Conservation (phyloP, 192 early-diverging fungal genomes). For the Obelidium mucronatum region DNA sequence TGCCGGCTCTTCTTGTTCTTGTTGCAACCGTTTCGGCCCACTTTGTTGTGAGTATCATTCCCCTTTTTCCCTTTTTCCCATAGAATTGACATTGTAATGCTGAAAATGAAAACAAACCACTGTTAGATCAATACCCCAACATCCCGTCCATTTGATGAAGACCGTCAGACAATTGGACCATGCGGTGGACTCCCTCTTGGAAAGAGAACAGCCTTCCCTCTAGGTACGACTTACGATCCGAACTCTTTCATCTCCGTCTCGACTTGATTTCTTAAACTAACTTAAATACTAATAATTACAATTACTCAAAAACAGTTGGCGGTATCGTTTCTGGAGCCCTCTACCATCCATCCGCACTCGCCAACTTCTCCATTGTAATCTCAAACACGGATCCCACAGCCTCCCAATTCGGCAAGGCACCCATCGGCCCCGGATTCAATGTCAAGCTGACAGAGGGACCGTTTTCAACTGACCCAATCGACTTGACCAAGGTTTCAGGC, state of each 20-base stretch:
- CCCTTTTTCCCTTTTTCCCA: too few species aligned
- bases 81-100: too few species aligned
- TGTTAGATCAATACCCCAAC: conserved; percentile 53
- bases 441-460: not conserved
- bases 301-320: too few species aligned
- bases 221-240: too few species aligned
- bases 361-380: conserved; percentile 50
- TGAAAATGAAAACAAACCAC: too few species aligned
- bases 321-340: conserved; percentile 40
- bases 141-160: conserved; percentile 56
- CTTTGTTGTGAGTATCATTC: conserved; percentile 34
- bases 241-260: conserved; percentile 55
- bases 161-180: conserved; percentile 52
- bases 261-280: too few species aligned
- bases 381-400: conserved; percentile 49
- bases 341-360: conserved; percentile 48
- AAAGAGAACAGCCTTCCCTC: conserved; percentile 51
- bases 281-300: too few species aligned
- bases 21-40: conserved; percentile 52
- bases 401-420: conserved; percentile 8
- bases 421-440: not conserved
- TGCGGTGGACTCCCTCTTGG: conserved; percentile 58
- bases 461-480: conserved; percentile 40
- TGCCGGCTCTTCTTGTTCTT: not conserved
- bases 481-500: conserved; percentile 29